A percentile compares a stretch with the other conserved stretches of the same genome.
Evolutionary conservation across 1,139 yeast genomes (phyloP).

Genomic region (Yamadazyma songkhlaensis): DNA sequence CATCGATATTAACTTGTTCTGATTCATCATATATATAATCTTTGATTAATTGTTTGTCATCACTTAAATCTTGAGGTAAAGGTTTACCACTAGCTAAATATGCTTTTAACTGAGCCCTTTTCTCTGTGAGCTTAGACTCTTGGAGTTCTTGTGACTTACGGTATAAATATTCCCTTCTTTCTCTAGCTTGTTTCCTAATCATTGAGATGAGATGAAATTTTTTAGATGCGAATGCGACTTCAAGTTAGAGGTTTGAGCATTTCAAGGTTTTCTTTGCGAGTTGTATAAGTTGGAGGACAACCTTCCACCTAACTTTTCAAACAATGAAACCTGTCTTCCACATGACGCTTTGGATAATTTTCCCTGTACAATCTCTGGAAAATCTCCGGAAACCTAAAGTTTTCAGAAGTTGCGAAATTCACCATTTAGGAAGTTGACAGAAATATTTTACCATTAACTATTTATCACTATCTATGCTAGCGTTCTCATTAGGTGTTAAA

Average conservation of each 20-base stretch:
- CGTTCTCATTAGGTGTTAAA: constrained; percentile 2
- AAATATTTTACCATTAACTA: neutral
- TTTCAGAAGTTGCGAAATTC: neutral
- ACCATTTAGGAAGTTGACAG: no score
- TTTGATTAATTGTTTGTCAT: constrained; percentile 75
- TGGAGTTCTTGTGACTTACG: constrained; percentile 86
- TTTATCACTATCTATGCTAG: constrained; percentile 1
- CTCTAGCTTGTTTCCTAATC: constrained; percentile 93
- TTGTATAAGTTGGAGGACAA: no score
- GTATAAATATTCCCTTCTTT: constrained; percentile 88
- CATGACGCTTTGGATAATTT: no score
- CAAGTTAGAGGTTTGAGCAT: neutral
- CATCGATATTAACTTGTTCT: constrained; percentile 67
- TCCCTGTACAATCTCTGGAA: no score
- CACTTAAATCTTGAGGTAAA: constrained; percentile 84
- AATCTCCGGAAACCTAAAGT: no score
- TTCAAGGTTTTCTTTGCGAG: no score
- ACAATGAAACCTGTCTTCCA: no score
- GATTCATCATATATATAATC: constrained; percentile 85
- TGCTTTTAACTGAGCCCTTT: constrained; percentile 80
- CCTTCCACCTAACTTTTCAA: no score
- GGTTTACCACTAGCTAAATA: constrained; percentile 93
- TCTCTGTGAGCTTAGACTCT: constrained; percentile 81
- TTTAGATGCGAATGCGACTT: constrained; percentile 2
- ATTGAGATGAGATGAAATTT: constrained; percentile 16